These are phyloP conservation scores for Colletotrichum zoysiae DNA, from an alignment of 2,329 filamentous ascomycete genomes.

Conservation along the genomic window DNA sequence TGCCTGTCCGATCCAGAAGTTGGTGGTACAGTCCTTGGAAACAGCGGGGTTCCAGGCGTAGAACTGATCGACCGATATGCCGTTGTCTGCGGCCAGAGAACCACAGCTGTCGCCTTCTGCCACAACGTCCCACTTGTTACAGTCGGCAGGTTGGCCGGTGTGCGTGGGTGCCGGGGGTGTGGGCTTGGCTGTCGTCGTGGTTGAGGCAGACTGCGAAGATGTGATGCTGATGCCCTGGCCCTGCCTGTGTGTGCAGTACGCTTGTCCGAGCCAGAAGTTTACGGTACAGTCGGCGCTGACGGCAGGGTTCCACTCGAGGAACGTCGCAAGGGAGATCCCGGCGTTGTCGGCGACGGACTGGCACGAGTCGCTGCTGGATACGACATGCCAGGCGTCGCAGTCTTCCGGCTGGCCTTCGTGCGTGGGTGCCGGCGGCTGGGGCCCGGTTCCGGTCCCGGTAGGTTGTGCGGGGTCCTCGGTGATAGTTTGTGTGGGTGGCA, in stretches of 20 bases:
- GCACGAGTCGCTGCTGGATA: conserved; percentile 41
- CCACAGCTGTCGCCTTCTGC: conserved; percentile 37
- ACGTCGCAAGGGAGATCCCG: conserved; percentile 39
- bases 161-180: conserved; percentile 40
- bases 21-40: conserved; percentile 43
- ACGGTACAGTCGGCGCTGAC: conserved; percentile 42
- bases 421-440: conserved; percentile 41
- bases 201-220: not conserved
- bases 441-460: conserved; percentile 18
- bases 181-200: conserved; percentile 28
- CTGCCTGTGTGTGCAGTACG: conserved; percentile 45
- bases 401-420: conserved; percentile 41
- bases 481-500: not conserved
- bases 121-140: conserved; percentile 42
- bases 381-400: conserved; percentile 40
- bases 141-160: conserved; percentile 41
- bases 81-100: conserved; percentile 23
- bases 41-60: conserved; percentile 43
- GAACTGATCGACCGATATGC: conserved; percentile 40
- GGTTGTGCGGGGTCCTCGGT: not conserved
- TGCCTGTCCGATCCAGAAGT: conserved; percentile 46
- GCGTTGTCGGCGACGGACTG: conserved; percentile 22
- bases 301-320: conserved; percentile 43
- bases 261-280: conserved; percentile 46
- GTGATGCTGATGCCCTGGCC: conserved; percentile 21